Evolutionary conservation across 129 eudicot species (phyloP).

Genomic region (Escallonia rubra): DNA sequence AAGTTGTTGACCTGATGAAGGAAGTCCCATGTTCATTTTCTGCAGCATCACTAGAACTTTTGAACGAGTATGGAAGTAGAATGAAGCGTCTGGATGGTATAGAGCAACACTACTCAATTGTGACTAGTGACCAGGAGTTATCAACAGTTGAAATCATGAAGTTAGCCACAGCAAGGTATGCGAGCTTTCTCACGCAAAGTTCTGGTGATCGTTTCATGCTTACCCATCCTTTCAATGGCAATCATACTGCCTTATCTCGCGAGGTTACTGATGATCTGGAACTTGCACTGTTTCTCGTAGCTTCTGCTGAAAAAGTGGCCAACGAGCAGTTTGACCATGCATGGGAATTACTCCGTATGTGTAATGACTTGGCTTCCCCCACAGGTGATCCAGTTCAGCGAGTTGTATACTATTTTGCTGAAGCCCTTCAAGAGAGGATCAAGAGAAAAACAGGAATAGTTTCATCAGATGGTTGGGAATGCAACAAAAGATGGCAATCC

Average conservation of each 20-base stretch:
- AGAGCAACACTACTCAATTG: neutral
- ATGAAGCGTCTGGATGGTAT: neutral
- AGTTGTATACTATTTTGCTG: conserved; percentile 8
- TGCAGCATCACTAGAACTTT: neutral
- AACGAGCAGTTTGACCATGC: conserved; percentile 10
- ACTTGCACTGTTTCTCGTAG: conserved; percentile 16
- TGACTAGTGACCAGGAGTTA: neutral
- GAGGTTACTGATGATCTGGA: conserved; percentile 13
- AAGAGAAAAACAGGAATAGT: conserved; percentile 8
- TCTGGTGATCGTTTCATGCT: neutral
- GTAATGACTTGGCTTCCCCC: neutral
- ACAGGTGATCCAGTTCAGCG: conserved; percentile 14
- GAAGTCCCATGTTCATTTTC: neutral
- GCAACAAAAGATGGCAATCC: neutral
- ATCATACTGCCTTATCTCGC: neutral
- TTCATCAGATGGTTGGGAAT: neutral
- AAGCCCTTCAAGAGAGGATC: conserved; percentile 21
- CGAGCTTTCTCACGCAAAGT: conserved; percentile 4
- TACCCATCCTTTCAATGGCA: neutral
- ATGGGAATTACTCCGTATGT: neutral
- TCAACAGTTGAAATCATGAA: conserved; percentile 14
- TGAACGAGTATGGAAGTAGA: conserved; percentile 1
- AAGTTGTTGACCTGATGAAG: neutral
- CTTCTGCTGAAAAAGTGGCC: conserved; percentile 20
- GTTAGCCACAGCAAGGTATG: conserved; percentile 12